Base-by-base conservation (phyloP, 176 grass and related monocot genomes). In the Musa acuminata region DNA sequence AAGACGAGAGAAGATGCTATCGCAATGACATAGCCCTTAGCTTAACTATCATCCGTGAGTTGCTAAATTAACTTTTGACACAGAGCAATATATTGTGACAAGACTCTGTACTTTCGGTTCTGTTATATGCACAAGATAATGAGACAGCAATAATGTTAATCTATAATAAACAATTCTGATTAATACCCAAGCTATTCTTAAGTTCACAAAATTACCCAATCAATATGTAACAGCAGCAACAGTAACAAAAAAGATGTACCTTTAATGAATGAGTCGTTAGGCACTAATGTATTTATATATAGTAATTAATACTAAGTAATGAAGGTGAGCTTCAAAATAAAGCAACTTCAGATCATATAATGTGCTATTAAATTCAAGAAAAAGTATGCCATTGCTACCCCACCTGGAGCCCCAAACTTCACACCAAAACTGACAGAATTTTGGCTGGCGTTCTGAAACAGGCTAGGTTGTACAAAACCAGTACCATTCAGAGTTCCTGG, bases 381-480 rank as follows among this genome's bases (percentile, higher is more conserved):
- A 66, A 10, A 13, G 64, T 22, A 27, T 11, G 3, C 11, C 1
- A 29, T 68, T 29, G 13, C 12, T 53, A 48, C 26, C 51, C 74
- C 66, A 86, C 78, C 83, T 77, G 77, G 52, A 77, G 75, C 71
- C 80, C 84, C 87, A 67, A 88, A 92, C 64, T 81, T 89, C 82
- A 90, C 88, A 82, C 81, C 76, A 75, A 81, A 62, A 72, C 57
- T 69, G 58, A 72, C 72, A 85, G 81, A 77, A 57, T 69, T 73
- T 73, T 86, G 84, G 29, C 71, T 71, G 43, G n/a, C 66, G 80
- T 84, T 85, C 51, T 71, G 79, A 27, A 67, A 73, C 60, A 62
- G 49, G 77, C 9, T 82, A 27, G 73, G 43, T 59, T 84, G 71
- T 1, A 70, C 71, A 75, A 84, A 80, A 58, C 52, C 60, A 79